Conservation (phyloP, 2,329 filamentous ascomycete species). For the Grosmannia clavigera region DNA sequence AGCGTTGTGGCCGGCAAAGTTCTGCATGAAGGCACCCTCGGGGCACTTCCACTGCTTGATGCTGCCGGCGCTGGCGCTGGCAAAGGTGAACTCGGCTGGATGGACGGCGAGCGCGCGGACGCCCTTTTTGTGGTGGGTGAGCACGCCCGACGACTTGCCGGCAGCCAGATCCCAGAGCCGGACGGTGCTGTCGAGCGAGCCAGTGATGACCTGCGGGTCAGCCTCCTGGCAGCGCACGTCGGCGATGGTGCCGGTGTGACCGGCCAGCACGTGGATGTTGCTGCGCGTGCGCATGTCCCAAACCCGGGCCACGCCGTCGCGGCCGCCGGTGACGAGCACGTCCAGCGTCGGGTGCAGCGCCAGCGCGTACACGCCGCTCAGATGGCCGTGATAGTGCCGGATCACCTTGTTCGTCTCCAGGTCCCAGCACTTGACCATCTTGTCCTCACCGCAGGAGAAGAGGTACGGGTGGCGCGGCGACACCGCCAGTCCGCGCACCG, state of each 20-base stretch:
- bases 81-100: slow-evolving; percentile 92
- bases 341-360: slow-evolving; percentile 90
- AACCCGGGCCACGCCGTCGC: slow-evolving; percentile 86
- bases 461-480: slow-evolving; percentile 91
- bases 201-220: slow-evolving; percentile 88
- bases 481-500: slow-evolving; percentile 81
- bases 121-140: slow-evolving; percentile 98
- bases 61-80: slow-evolving; percentile 76
- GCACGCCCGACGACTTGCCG: slow-evolving; percentile 87
- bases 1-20: slow-evolving; percentile 91
- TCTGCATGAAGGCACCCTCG: slow-evolving; percentile 97
- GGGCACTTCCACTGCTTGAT: slow-evolving; percentile 99
- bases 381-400: slow-evolving; percentile 90
- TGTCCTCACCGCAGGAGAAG: slow-evolving; percentile 96
- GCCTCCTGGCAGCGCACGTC: slow-evolving; percentile 89
- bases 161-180: slow-evolving; percentile 92
- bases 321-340: slow-evolving; percentile 84
- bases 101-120: slow-evolving; percentile 76
- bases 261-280: slow-evolving; percentile 86
- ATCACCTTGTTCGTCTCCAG: slow-evolving; percentile 99
- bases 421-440: slow-evolving; percentile 99
- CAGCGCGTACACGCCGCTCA: slow-evolving; percentile 90
- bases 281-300: slow-evolving; percentile 98
- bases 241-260: slow-evolving; percentile 82
- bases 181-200: slow-evolving; percentile 85